Evolutionary conservation across 2,329 filamentous ascomycete species (phyloP).

Genomic region (Fusarium transvaalense): DNA sequence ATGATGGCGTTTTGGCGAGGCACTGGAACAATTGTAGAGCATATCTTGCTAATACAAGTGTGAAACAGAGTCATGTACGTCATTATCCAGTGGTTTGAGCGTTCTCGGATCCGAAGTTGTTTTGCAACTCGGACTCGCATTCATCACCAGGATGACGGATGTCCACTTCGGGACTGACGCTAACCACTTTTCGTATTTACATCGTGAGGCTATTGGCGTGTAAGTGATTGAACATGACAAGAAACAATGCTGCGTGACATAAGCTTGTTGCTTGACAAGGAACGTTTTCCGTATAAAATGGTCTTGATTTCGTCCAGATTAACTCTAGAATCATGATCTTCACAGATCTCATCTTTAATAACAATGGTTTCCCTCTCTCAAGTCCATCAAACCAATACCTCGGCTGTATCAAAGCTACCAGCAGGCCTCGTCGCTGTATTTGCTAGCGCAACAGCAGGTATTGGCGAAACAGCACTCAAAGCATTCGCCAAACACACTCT

Average conservation of each 20-base stretch:
- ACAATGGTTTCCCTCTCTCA: conserved; percentile 35
- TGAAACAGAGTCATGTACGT: conserved; percentile 7
- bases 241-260: not conserved
- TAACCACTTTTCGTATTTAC: conserved; percentile 43
- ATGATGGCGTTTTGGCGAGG: conserved; percentile 6
- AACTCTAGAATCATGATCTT: accelerated
- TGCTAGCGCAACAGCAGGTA: conserved; percentile 67
- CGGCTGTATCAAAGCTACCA: conserved; percentile 16
- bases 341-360: accelerated
- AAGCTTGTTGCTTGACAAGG: not conserved
- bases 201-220: conserved; percentile 6
- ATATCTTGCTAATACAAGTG: not conserved
- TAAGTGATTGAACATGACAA: not conserved
- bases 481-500: conserved; percentile 57
- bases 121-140: conserved; percentile 33
- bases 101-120: not conserved
- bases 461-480: conserved; percentile 63
- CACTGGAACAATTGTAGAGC: not conserved
- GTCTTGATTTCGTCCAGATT: accelerated
- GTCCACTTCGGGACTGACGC: conserved; percentile 14
- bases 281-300: not conserved
- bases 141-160: not conserved
- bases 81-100: not conserved
- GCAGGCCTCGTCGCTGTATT: conserved; percentile 60
- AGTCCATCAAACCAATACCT: conserved; percentile 32